Evolutionary conservation across 495 filamentous ascomycete species (phyloP).

Genomic region (Pyrenopolyporus hunteri): DNA sequence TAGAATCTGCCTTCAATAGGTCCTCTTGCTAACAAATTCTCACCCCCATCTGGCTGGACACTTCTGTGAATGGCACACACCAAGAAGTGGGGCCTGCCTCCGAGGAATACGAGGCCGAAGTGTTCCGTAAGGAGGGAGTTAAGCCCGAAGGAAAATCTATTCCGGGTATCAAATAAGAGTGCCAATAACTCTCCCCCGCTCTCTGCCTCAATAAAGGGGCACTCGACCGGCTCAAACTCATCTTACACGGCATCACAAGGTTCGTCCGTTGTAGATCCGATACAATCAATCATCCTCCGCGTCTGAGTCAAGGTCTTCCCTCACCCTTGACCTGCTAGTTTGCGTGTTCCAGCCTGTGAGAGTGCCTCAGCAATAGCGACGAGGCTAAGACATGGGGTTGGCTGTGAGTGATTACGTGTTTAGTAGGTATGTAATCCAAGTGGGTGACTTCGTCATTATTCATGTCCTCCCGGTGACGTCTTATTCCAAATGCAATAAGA

Average conservation of each 20-base stretch:
- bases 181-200: slow-evolving; percentile 24
- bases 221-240: slow-evolving; percentile 2
- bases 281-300: slow-evolving; percentile 11
- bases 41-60: no score
- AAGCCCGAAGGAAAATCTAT: slow-evolving; percentile 42
- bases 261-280: slow-evolving; percentile 23
- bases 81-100: no score
- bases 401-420: slow-evolving; percentile 13
- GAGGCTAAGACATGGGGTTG: slow-evolving; percentile 6
- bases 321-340: slow-evolving; percentile 18
- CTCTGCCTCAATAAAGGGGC: slow-evolving; percentile 1
- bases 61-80: no score
- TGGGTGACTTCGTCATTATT: neutral
- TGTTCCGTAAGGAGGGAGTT: slow-evolving; percentile 30
- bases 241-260: slow-evolving; percentile 12
- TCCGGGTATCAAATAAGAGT: slow-evolving; percentile 46
- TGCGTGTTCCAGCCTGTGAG: neutral
- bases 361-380: neutral
- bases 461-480: slow-evolving; percentile 6
- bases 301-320: slow-evolving; percentile 17
- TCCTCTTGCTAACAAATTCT: no score
- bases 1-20: no score
- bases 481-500: slow-evolving; percentile 24
- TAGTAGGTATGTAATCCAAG: slow-evolving; percentile 14
- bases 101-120: slow-evolving; percentile 7